phyloP scores from a whole-genome alignment of 805 yeast genomes.

The Priceomyces medius region DNA sequence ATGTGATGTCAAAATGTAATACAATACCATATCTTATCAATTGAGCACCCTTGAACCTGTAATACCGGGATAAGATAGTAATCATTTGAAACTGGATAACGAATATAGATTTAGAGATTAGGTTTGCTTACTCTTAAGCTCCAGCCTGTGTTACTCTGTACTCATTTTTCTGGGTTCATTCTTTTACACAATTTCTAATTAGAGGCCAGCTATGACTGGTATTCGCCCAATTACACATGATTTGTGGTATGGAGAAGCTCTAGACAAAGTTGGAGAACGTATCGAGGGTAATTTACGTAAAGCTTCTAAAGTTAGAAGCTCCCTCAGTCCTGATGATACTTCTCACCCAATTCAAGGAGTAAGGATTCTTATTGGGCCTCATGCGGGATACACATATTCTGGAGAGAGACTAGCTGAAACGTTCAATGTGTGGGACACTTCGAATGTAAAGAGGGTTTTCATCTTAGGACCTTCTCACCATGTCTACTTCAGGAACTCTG shows the following conservation, averaged over 20 bases:
- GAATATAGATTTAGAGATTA: too few relatives aligned
- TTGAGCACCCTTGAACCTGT: too few relatives aligned
- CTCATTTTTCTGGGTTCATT: too few relatives aligned
- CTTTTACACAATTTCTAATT: too few relatives aligned
- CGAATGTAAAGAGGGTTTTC: slow-evolving; percentile 61
- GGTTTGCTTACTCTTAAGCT: too few relatives aligned
- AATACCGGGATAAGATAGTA: too few relatives aligned
- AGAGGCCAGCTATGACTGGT: too few relatives aligned
- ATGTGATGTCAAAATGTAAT: too few relatives aligned
- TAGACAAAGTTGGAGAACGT: slow-evolving; percentile 46
- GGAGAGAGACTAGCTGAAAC: slow-evolving; percentile 78
- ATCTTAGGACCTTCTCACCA: slow-evolving; percentile 93
- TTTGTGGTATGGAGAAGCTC: slow-evolving; percentile 70
- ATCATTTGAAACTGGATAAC: too few relatives aligned
- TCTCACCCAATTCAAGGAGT: slow-evolving; percentile 30
- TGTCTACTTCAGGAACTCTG: slow-evolving; percentile 67
- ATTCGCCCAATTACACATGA: slow-evolving; percentile 78
- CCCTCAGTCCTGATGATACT: slow-evolving; percentile 44
- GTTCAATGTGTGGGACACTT: slow-evolving; percentile 66
- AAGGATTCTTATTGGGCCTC: slow-evolving; percentile 49
- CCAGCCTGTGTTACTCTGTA: too few relatives aligned
- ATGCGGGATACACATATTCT: slow-evolving; percentile 88
- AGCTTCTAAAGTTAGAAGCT: slow-evolving; percentile 17
- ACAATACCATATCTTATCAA: too few relatives aligned
- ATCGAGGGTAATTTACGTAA: slow-evolving; percentile 45